These are phyloP conservation scores for Hyaloscypha finlandica DNA, from an alignment of 495 filamentous ascomycete genomes.

Conservation along the genomic window DNA sequence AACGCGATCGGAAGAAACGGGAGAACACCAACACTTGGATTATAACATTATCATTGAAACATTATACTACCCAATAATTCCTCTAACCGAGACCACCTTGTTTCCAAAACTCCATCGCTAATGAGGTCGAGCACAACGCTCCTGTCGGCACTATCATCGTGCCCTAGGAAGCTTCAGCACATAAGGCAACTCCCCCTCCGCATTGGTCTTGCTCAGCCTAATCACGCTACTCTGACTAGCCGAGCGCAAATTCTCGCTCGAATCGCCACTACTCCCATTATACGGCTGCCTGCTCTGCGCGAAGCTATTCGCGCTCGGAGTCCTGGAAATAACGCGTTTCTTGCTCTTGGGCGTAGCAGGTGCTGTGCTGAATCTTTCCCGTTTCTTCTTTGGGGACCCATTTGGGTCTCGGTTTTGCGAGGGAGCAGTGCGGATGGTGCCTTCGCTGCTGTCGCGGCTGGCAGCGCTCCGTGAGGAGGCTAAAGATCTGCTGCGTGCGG, in stretches of 20 bases:
- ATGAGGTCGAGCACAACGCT: slow-evolving; percentile 2
- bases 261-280: slow-evolving; percentile 36
- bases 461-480: slow-evolving; percentile 24
- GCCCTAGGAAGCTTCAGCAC: slow-evolving; percentile 23
- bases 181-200: slow-evolving; percentile 29
- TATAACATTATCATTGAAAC: slow-evolving; percentile 27
- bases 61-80: slow-evolving; percentile 14
- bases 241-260: slow-evolving; percentile 43
- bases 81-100: not conserved
- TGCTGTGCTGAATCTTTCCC: slow-evolving; percentile 48
- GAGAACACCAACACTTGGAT: not conserved
- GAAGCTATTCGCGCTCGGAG: slow-evolving; percentile 42
- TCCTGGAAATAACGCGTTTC: slow-evolving; percentile 37
- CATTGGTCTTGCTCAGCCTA: slow-evolving; percentile 23
- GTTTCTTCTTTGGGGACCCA: slow-evolving; percentile 41
- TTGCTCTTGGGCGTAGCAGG: slow-evolving; percentile 53
- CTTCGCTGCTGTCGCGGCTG: slow-evolving; percentile 32
- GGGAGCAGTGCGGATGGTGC: slow-evolving; percentile 31
- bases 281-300: slow-evolving; percentile 46
- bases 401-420: slow-evolving; percentile 30
- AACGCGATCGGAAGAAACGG: not conserved
- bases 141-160: not conserved
- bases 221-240: slow-evolving; percentile 31
- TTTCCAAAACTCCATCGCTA: slow-evolving; percentile 14
- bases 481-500: slow-evolving; percentile 32